These are phyloP conservation scores for Saccharomycopsis vini DNA, from an alignment of 805 yeast species.

Conservation along the genomic window DNA sequence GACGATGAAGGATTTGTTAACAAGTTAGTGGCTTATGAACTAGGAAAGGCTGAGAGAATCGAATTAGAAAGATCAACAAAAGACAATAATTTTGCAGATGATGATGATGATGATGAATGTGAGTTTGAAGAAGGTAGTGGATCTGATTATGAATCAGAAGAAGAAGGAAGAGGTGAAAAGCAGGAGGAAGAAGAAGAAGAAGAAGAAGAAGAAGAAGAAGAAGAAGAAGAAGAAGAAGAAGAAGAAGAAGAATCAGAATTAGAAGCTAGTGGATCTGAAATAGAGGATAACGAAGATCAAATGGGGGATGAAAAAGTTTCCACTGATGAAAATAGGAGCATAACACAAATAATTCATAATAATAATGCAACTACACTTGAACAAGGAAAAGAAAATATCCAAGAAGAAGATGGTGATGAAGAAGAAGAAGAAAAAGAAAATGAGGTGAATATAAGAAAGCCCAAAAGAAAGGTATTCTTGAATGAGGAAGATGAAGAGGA, in stretches of 20 bases:
- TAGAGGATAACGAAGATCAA: not conserved
- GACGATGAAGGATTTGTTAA: slow-evolving; percentile 11
- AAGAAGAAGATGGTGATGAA: not conserved
- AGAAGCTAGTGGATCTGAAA: not conserved
- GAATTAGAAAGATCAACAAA: not conserved
- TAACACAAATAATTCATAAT: slow-evolving; percentile 5
- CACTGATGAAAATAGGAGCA: too few relatives aligned
- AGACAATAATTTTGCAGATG: not conserved
- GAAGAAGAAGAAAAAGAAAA: slow-evolving; percentile 6
- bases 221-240: not conserved
- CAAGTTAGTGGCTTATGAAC: slow-evolving; percentile 12
- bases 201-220: not conserved
- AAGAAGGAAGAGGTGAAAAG: not conserved
- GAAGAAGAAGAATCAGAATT: not conserved
- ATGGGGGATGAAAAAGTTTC: not conserved
- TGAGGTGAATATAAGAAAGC: slow-evolving; percentile 9
- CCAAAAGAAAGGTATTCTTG: slow-evolving; percentile 13
- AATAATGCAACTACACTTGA: not conserved
- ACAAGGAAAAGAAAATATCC: slow-evolving; percentile 1
- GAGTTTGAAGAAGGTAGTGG: slow-evolving; percentile 5
- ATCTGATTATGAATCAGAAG: not conserved
- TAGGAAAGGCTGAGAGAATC: slow-evolving; percentile 9
- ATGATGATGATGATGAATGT: slow-evolving; percentile 9
- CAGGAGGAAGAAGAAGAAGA: not conserved
- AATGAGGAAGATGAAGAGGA: slow-evolving; percentile 22